Conservation (phyloP, 495 filamentous ascomycete species). For the Neurospora sp. region DNA sequence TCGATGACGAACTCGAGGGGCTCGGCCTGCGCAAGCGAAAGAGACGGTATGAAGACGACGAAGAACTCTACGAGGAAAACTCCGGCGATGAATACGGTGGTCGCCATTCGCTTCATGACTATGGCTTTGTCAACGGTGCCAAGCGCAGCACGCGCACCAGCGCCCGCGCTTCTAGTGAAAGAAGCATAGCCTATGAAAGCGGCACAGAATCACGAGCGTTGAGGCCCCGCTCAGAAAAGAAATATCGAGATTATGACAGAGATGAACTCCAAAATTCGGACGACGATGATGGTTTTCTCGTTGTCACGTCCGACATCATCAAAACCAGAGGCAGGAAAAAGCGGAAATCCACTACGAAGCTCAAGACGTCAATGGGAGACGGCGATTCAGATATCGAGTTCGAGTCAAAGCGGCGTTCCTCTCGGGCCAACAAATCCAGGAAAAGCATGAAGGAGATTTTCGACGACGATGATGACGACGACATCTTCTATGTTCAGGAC, state of each 20-base stretch:
- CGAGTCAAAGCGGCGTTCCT: conserved; percentile 43
- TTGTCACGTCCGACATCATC: conserved; percentile 32
- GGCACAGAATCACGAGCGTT: not conserved
- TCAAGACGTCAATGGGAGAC: not conserved
- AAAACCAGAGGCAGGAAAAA: conserved; percentile 7
- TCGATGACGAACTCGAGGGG: conserved; percentile 8
- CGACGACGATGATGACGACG: conserved; percentile 46
- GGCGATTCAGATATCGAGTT: conserved; percentile 35
- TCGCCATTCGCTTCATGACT: conserved; percentile 2
- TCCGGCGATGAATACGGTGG: not conserved
- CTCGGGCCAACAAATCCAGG: conserved; percentile 31
- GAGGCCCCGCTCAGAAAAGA: conserved; percentile 1
- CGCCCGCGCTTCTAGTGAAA: conserved; percentile 5
- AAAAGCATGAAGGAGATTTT: conserved; percentile 54
- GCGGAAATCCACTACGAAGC: not conserved
- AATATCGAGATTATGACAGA: conserved; percentile 24
- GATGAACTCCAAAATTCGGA: conserved; percentile 34
- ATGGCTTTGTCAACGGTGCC: not conserved
- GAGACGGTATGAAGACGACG: conserved; percentile 18
- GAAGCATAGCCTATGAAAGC: not conserved
- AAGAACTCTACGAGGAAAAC: conserved; percentile 21
- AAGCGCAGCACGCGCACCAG: conserved; percentile 15
- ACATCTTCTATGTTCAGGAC: conserved; percentile 46
- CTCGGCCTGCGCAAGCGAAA: conserved; percentile 14
- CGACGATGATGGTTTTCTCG: conserved; percentile 21